Evolutionary conservation across 805 yeast species (phyloP).

Genomic region (Jamesozyma rosinii): DNA sequence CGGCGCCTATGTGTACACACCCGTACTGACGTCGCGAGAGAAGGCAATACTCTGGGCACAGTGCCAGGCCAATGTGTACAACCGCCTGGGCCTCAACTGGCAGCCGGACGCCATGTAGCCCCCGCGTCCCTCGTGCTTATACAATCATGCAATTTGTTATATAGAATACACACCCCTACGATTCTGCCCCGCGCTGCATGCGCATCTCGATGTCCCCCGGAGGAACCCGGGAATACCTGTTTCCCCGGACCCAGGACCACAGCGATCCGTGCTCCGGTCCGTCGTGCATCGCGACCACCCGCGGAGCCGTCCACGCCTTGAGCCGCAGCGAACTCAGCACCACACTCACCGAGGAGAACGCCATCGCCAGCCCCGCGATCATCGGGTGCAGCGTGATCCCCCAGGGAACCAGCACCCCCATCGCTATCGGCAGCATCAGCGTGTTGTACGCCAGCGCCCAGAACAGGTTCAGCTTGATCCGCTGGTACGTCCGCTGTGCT

Average conservation of each 20-base stretch:
- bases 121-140: too few relatives aligned
- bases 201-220: too few relatives aligned
- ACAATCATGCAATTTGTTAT: too few relatives aligned
- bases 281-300: slow-evolving; percentile 34
- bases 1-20: too few relatives aligned
- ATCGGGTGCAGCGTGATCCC: slow-evolving; percentile 74
- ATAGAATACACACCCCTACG: too few relatives aligned
- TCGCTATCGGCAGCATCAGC: slow-evolving; percentile 85
- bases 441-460: slow-evolving; percentile 83
- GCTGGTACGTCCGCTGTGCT: slow-evolving; percentile 56
- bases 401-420: slow-evolving; percentile 80
- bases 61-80: slow-evolving; percentile 47
- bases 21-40: slow-evolving; percentile 42
- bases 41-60: slow-evolving; percentile 51
- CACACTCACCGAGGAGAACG: slow-evolving; percentile 82
- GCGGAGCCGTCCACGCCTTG: slow-evolving; percentile 49
- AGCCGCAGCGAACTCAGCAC: slow-evolving; percentile 68
- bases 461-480: slow-evolving; percentile 71
- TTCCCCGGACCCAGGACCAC: slow-evolving; percentile 46
- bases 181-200: too few relatives aligned
- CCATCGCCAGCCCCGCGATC: slow-evolving; percentile 89
- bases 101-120: slow-evolving; percentile 35
- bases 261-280: slow-evolving; percentile 46
- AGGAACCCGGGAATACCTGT: too few relatives aligned
- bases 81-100: slow-evolving; percentile 49